Base-by-base conservation (phyloP, 495 filamentous ascomycete species). In the Xylaria telfairii region DNA sequence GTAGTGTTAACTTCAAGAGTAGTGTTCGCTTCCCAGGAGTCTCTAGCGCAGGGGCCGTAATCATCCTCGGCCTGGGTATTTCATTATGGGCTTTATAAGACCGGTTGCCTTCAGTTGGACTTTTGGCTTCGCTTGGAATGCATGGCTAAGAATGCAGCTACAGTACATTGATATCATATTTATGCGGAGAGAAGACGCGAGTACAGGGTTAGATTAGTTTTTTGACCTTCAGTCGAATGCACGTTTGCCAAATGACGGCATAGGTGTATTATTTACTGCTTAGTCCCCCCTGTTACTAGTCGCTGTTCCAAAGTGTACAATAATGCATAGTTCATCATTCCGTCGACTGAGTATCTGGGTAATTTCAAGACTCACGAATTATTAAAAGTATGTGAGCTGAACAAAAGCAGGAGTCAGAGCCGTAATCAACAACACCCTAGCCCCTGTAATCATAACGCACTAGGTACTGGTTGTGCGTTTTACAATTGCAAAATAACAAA, bases 71-170 rank as follows among this genome's bases (percentile, higher is more conserved):
- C 26, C 46, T 46, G 32, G 60, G 67, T 15, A 24, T 69, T 21
- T 63, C 57, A 2, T 62, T 69, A 1, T 69, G 56, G 54, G 56
- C 56, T 51, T 17, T 69, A 4, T 56, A 62, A 28, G 67, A 62
- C 15, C 30, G 28, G 7, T 21, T 69, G 4, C 67, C 67, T 39
- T 49, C 67, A 39, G 4, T 51, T 19, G 34, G 54, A 3, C 32
- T 57, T 21, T 57, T 3, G 7, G 9, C 39, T 12, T 51, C 67
- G 10, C 44, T 41, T 21, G 44, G 44, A 46, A 24, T 53, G 9
- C 44, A 37, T 51, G 4, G 37, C 30, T 69, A 41, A 30, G 42
- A 17, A 21, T 37, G 17, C 19, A 0, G 19, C 7, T 17, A 28
- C 34, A 19, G 8, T 56, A 15, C 0, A 41, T 21, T 41, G 21